Base-by-base conservation (phyloP, 2,329 filamentous ascomycete genomes). In the Dactylonectria estremocensis region DNA sequence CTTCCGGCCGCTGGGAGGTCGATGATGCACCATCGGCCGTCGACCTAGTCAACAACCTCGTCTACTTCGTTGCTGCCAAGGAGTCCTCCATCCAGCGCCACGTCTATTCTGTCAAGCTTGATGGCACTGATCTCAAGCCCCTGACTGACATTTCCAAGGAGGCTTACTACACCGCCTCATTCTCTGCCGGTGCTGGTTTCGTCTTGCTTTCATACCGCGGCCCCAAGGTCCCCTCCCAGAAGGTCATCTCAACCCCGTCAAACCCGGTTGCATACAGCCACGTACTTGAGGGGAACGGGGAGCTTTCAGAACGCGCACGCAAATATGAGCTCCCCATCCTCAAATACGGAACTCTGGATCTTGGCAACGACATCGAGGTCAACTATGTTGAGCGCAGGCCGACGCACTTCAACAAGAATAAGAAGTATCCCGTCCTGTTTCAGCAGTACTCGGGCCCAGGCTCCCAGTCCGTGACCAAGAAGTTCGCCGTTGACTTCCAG, bases 401-500 rank as follows among this genome's bases (percentile, higher is more conserved):
- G 6, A 93, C 95, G 1, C 92, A 97, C 80, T 99, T 98, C 78
- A 89, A 95, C 79, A 85, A 90, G 18, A 91, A 90, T 74, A 95
- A 93, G 82, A 91, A 93, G 77, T 98, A 99, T 74, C 96, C 96
- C 0, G 95, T 99, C 1, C 88, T 99, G 5, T 99, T 99, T 86
- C 92, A 93, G 76, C 91, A 98, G 66, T 99, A 99, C 83, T 95
- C 94, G 24, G 96, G 96, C 0, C 96, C 96, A 0, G 94, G 93
- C n/a, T 98, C 95, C 18, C 97, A 99, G 79, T 89, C 89, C 8
- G 96, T 99, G 2, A 86, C 89, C 74, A 95, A 95, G 78, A 88
- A 82, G 63, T 99, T 98, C 82, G 81, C 80, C 10, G 90, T 99
- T 66, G 93, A 98, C 79, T 99, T 97, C 79, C 94, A 98, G 78